phyloP scores from a whole-genome alignment of 169 alveolate species.

The Plasmodium vivax region DNA sequence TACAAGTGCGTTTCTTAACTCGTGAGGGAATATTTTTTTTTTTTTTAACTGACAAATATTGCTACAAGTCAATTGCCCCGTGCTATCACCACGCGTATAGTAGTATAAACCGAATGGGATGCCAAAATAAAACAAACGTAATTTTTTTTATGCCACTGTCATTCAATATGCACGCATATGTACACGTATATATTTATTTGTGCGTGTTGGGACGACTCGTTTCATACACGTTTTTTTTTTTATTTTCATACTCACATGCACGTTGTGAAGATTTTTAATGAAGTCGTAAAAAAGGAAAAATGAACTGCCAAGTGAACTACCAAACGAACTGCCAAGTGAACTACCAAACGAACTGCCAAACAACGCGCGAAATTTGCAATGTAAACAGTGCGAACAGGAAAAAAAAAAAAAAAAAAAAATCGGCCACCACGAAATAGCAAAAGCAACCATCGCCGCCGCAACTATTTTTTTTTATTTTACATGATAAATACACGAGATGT shows the following conservation, averaged over 20 bases:
- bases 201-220: neutral
- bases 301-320: neutral
- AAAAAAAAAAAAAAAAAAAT: neutral
- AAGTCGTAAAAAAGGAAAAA: neutral
- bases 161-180: neutral
- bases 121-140: neutral
- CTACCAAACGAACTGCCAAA: neutral
- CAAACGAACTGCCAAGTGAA: neutral
- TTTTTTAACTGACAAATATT: neutral
- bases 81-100: neutral
- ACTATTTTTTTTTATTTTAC: neutral
- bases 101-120: neutral
- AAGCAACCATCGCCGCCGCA: neutral
- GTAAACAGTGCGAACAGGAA: neutral
- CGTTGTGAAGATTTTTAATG: neutral
- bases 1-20: neutral
- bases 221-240: neutral
- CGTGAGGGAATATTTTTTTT: neutral
- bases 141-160: neutral
- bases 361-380: neutral
- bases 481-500: neutral
- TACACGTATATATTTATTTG: neutral
- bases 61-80: neutral
- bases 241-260: neutral
- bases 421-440: neutral